phyloP scores from a whole-genome alignment of 1,284 basidiomycete genomes.

The Boletus mariae region DNA sequence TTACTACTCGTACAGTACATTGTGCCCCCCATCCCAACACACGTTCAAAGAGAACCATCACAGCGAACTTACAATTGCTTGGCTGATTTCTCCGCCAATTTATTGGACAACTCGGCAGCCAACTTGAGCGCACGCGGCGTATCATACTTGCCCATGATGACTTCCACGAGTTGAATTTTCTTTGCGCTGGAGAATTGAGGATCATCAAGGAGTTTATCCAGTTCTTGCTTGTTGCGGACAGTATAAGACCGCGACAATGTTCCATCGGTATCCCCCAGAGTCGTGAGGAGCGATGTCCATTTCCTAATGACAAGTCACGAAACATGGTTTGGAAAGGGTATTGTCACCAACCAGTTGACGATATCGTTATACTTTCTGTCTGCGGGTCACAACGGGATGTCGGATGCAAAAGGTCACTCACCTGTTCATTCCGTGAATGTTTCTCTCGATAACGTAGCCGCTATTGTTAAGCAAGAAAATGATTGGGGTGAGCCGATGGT shows the following conservation, averaged over 20 bases:
- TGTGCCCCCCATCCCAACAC: neutral
- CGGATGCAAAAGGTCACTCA: constrained; percentile 7
- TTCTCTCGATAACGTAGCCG: constrained; percentile 86
- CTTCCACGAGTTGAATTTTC: constrained; percentile 75
- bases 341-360: constrained; percentile 49
- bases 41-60: neutral
- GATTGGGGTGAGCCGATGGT: constrained; percentile 65
- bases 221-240: constrained; percentile 60
- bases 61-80: constrained; percentile 12
- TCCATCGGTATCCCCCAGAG: constrained; percentile 55
- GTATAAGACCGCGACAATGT: constrained; percentile 62
- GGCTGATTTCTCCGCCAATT: constrained; percentile 16
- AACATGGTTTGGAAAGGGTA: neutral
- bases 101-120: constrained; percentile 44
- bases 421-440: constrained; percentile 63
- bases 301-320: constrained; percentile 33
- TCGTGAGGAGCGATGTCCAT: constrained; percentile 58
- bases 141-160: constrained; percentile 72
- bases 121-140: constrained; percentile 63
- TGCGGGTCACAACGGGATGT: constrained; percentile 30
- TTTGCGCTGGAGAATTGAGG: constrained; percentile 54
- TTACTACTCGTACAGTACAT: neutral
- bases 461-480: constrained; percentile 88
- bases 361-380: constrained; percentile 72
- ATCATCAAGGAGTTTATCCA: constrained; percentile 61